Evolutionary conservation across 768 basidiomycete genomes (phyloP), one percentile per base, ranked within the genome.

Genomic region (Mycena galericulata): DNA sequence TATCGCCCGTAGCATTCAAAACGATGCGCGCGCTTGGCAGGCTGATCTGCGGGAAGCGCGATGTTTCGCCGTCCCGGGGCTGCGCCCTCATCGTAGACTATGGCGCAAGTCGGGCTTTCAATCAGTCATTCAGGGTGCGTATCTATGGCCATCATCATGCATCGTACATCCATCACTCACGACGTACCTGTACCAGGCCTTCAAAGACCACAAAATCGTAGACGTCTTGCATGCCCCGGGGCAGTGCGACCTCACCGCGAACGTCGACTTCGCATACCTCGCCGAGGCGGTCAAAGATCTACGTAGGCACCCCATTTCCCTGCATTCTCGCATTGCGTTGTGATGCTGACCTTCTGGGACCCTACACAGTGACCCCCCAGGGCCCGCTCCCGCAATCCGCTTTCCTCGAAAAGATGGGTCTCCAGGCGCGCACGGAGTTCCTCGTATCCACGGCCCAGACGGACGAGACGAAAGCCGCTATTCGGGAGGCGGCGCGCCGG

Each of bases 201-300:
- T 99, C 85, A 92, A 91, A 78, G 83, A 89, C 24, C 98, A 99
- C 76, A 86, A 90, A 65, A 89, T 95, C 17, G 92, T 94, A 1
- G 92, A 97, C 76, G 84, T 94, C 4, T 97, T 99, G 75, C 85
- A 92, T 58, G 82, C 85, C 12, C 96, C 97, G 0, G 98, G 98
- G 20, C 86, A 93, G 45, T 92, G 93, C 45, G 98, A 99, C 78
- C 80, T 99, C 51, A 99, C 98, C 0, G 91, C 93, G n/a, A 98
- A 99, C 75, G 97, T 99, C 53, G 97, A 99, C 80, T 99, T 99
- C 79, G 88, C 90, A 0, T 94, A 93, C 76, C 84, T 99, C 50
- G 86, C 87, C 75, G 95, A 98, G 80, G 90, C 94, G 0, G 82
- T 96, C 69, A 76, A 78, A 1, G 89, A 87, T 60, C 79, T 88